A percentile compares a stretch with the other conserved stretches of the same genome.
These are phyloP conservation scores for Zymoseptoria crescenta DNA, from an alignment of 2,329 filamentous ascomycete genomes.

Conservation along the genomic window DNA sequence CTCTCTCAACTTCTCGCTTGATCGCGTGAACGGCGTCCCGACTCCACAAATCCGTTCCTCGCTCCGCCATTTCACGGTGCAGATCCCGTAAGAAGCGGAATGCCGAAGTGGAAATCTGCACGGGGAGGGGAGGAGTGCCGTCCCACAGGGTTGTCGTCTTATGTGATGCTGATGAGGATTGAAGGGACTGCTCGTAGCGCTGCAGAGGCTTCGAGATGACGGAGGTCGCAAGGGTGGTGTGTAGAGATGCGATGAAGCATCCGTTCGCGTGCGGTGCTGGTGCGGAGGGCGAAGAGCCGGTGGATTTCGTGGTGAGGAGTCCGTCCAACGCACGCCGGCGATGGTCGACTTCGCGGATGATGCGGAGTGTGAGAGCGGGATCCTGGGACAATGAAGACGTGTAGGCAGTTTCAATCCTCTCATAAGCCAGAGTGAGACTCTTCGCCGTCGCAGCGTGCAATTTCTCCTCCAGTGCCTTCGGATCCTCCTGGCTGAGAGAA, in stretches of 20 bases:
- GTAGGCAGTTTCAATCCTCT: conserved; percentile 7
- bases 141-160: conserved; percentile 68
- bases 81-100: conserved; percentile 66
- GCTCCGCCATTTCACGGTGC: conserved; percentile 57
- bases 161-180: not conserved
- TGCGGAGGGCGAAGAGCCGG: not conserved
- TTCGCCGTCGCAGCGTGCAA: conserved; percentile 14
- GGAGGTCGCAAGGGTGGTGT: conserved; percentile 51
- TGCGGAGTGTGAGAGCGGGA: conserved; percentile 56
- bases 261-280: conserved; percentile 20
- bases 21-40: conserved; percentile 55
- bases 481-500: conserved; percentile 65
- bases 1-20: conserved; percentile 49
- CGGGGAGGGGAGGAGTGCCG: conserved; percentile 63
- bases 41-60: conserved; percentile 77
- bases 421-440: conserved; percentile 14
- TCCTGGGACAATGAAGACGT: conserved; percentile 2
- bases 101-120: conserved; percentile 65
- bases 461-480: conserved; percentile 44
- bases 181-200: conserved; percentile 2
- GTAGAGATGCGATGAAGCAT: conserved; percentile 55
- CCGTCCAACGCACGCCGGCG: conserved; percentile 45
- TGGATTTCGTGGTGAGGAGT: conserved; percentile 2
- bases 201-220: conserved; percentile 33
- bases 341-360: conserved; percentile 65